A percentile compares a stretch with the other conserved stretches of the same genome.
Evolutionary conservation across 345 rosid genomes (phyloP).

Genomic region (Linum trigynum): DNA sequence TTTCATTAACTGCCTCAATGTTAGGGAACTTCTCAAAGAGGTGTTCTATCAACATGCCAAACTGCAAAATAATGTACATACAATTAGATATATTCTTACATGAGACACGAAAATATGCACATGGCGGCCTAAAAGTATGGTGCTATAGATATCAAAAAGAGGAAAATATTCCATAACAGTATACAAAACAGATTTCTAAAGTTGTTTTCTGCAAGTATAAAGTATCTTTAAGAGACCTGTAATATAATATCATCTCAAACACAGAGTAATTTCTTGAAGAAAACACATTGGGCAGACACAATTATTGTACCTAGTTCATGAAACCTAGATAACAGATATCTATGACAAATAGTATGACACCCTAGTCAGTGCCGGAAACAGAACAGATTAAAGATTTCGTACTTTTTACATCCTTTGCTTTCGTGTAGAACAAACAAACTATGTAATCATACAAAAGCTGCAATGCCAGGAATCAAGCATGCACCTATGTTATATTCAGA

Average conservation of each 20-base stretch:
- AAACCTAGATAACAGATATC: too few relatives aligned
- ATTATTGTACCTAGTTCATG: too few relatives aligned
- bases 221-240: not conserved
- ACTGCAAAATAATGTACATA: constrained; percentile 38
- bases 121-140: not conserved
- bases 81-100: not conserved
- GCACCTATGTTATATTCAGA: not conserved
- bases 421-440: not conserved
- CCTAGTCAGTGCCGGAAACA: not conserved
- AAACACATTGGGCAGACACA: too few relatives aligned
- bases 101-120: not conserved
- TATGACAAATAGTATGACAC: too few relatives aligned
- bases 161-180: too few relatives aligned
- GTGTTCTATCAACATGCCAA: constrained; percentile 92
- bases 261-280: too few relatives aligned
- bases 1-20: constrained; percentile 52
- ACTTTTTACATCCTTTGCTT: not conserved
- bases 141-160: not conserved
- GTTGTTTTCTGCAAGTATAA: not conserved
- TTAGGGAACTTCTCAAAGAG: constrained; percentile 76
- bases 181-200: too few relatives aligned
- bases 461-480: not conserved
- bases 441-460: not conserved
- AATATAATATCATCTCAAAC: not conserved
- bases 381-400: not conserved